Evolutionary conservation across 1,139 yeast species (phyloP).

Genomic region (Hyphopichia burtonii): DNA sequence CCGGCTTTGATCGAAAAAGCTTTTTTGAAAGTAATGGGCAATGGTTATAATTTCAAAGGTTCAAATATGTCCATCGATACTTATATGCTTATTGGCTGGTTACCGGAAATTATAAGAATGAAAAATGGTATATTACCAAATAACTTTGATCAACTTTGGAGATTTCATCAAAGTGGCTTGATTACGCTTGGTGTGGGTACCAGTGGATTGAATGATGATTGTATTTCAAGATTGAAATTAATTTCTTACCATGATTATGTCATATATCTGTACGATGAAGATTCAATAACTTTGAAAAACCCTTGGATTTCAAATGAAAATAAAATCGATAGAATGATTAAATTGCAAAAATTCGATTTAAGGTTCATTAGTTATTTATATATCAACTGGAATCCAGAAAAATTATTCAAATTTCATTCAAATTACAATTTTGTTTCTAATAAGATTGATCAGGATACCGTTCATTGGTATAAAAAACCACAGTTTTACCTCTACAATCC

Average conservation of each 20-base stretch:
- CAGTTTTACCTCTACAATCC: slow-evolving; percentile 48
- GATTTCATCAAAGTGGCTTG: slow-evolving; percentile 27
- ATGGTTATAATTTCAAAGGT: slow-evolving; percentile 65
- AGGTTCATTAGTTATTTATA: slow-evolving; percentile 58
- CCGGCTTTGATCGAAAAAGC: slow-evolving; percentile 81
- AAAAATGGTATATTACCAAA: slow-evolving; percentile 24
- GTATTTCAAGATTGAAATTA: slow-evolving; percentile 38
- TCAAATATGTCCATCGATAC: slow-evolving; percentile 82
- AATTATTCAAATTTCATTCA: slow-evolving; percentile 25
- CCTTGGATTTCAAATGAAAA: slow-evolving; percentile 44
- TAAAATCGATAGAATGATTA: slow-evolving; percentile 17
- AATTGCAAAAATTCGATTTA: slow-evolving; percentile 22
- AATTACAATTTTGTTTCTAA: slow-evolving; percentile 36
- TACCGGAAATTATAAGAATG: slow-evolving; percentile 60
- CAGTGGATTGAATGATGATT: slow-evolving; percentile 43
- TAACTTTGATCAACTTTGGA: slow-evolving; percentile 31
- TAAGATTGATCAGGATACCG: slow-evolving; percentile 8
- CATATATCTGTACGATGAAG: slow-evolving; percentile 12
- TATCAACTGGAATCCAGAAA: slow-evolving; percentile 61
- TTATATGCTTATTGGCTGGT: slow-evolving; percentile 65
- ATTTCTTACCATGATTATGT: slow-evolving; percentile 73
- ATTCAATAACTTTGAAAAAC: slow-evolving; percentile 40
- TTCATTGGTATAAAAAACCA: slow-evolving; percentile 36
- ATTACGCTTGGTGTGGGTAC: slow-evolving; percentile 70
- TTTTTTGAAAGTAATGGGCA: slow-evolving; percentile 58